These are phyloP conservation scores for Lactarius psammicola DNA, from an alignment of 768 basidiomycete genomes.

Conservation along the genomic window DNA sequence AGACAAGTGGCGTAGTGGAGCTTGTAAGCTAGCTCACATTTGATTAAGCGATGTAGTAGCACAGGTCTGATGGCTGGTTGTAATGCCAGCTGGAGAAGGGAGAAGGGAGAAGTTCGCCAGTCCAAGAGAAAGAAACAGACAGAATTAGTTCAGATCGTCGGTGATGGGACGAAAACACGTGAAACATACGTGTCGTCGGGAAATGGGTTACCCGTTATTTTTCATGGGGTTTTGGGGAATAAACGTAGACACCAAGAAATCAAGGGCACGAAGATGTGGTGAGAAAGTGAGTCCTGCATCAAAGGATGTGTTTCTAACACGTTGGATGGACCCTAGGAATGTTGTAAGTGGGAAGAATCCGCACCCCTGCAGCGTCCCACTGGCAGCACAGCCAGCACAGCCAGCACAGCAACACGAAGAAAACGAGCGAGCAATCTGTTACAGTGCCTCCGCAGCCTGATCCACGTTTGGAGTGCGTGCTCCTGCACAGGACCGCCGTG, in stretches of 20 bases:
- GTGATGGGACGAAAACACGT: not conserved
- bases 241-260: not conserved
- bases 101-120: not conserved
- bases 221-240: not conserved
- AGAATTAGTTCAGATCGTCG: not conserved
- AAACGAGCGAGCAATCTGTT: not conserved
- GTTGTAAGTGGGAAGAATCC: constrained; percentile 2
- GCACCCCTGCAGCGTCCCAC: not conserved
- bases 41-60: not conserved
- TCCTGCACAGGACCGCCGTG: constrained; percentile 5
- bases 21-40: not conserved
- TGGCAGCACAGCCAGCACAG: too few species aligned
- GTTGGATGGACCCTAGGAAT: constrained; percentile 1
- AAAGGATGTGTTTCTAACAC: not conserved
- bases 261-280: not conserved
- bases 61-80: not conserved
- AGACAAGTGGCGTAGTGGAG: not conserved
- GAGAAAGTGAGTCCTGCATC: not conserved
- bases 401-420: constrained; percentile 2
- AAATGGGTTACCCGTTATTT: not conserved
- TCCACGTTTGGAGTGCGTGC: constrained; percentile 22
- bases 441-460: constrained; percentile 7
- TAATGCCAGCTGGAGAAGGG: not conserved
- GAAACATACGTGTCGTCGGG: not conserved
- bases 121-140: not conserved